Evolutionary conservation across 805 yeast genomes (phyloP), one percentile per base, ranked within the genome.

Genomic region (Hanseniaspora vineae): DNA sequence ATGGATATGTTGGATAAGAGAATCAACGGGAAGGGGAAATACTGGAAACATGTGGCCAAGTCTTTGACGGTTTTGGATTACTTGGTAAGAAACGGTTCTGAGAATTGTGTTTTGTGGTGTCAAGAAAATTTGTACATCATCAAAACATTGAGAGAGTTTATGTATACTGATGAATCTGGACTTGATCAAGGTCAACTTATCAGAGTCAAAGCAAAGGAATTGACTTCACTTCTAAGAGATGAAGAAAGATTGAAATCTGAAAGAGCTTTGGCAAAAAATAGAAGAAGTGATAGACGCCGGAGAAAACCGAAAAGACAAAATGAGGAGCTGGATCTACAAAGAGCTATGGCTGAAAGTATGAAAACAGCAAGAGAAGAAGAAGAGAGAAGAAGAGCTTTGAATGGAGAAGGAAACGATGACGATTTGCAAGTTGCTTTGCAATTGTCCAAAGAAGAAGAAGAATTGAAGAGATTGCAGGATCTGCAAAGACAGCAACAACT

Each of bases 21-120:
- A 53, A 69, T 90, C 54, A 90, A 90, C 60, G 97, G 90, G 61
- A 89, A 89, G 69, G 97, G 97, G 51, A 89, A 88, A 64, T 84
- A 90, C 67, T 90, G 97, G 97, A 76, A 96, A 54, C 98, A 90
- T 62, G 89, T 90, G 45, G 89, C 94, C 52, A 92, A 90, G 65
- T 81, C 95, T 1, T 71, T 90, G 52, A 83, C 95, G 1, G 80
- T 90, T n/a, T 72, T 90, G 55, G 96, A 89, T 58, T 90, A 81
- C 65, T 70, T 89, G 49, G 87, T 89, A 17, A 77, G 92, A 55
- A 76, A 73, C 51, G 98, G 97, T 39, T 76, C 88, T 18, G 95
- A 88, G 55, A 81, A 83, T 58, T 90, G 89, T 58, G 95, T 89
- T 6, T 69, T 80, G 37, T 90, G 98, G 98, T 79, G 89, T 51